These are phyloP conservation scores for Phytopythium chamaehyphon DNA, from an alignment of 352 stramenopile species.

Conservation along the genomic window DNA sequence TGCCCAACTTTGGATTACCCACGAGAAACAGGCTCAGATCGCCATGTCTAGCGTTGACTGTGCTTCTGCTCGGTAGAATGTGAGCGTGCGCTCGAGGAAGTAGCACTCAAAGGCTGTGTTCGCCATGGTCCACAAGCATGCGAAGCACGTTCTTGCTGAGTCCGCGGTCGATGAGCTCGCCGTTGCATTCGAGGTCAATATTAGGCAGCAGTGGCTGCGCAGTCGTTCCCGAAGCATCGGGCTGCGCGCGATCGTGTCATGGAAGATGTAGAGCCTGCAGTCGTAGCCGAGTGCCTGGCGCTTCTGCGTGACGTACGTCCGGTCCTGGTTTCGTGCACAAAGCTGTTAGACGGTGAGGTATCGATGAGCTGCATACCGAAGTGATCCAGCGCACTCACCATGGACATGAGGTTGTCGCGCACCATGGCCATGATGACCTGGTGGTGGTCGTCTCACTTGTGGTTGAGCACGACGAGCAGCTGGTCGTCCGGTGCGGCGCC, in stretches of 20 bases:
- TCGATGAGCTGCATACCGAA: neutral
- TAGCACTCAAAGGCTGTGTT: constrained; percentile 93
- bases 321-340: constrained; percentile 48
- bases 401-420: constrained; percentile 99
- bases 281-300: constrained; percentile 92
- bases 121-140: constrained; percentile 95
- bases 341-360: neutral
- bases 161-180: constrained; percentile 87
- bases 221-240: constrained; percentile 74
- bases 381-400: constrained; percentile 47
- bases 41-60: constrained; percentile 84
- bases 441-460: constrained; percentile 93
- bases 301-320: constrained; percentile 95
- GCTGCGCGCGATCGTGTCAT: constrained; percentile 82
- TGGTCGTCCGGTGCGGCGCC: constrained; percentile 61
- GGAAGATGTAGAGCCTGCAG: constrained; percentile 90
- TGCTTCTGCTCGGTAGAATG: constrained; percentile 93
- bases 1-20: too few species aligned
- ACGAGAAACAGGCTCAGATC: too few species aligned
- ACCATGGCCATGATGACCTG: constrained; percentile 98
- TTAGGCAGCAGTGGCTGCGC: constrained; percentile 60
- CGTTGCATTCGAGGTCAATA: constrained; percentile 87
- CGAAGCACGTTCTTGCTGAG: constrained; percentile 87
- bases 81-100: constrained; percentile 92
- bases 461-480: constrained; percentile 87